Evolutionary conservation across 208 protist genomes (phyloP).

Genomic region (Leishmania mexicana): DNA sequence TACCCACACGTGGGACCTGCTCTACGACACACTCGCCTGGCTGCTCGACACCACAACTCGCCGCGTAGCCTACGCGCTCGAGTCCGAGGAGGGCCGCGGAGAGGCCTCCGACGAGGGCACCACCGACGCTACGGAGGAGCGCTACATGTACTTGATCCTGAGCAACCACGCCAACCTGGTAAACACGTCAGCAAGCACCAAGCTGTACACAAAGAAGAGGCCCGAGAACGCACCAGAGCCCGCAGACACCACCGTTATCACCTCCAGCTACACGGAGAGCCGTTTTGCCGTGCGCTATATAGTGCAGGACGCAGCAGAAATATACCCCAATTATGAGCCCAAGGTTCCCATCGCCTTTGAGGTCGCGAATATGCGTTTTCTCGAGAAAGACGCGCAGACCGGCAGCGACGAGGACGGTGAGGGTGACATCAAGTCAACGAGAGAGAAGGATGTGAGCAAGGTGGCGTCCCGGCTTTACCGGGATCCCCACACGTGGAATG

Average conservation of each 20-base stretch:
- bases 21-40: constrained; percentile 37
- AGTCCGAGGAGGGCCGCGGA: background rate
- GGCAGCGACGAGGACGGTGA: constrained; percentile 1
- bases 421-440: background rate
- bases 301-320: constrained; percentile 24
- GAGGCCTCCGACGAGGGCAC: background rate
- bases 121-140: background rate
- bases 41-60: constrained; percentile 23
- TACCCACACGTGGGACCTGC: constrained; percentile 31
- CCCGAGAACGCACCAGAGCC: constrained; percentile 5
- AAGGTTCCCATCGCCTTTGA: constrained; percentile 24
- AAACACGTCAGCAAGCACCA: constrained; percentile 24
- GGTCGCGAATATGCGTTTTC: constrained; percentile 19
- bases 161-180: constrained; percentile 39
- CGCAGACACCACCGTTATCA: background rate
- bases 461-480: constrained; percentile 29
- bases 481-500: constrained; percentile 36
- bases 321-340: constrained; percentile 33
- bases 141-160: constrained; percentile 28
- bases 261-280: constrained; percentile 30
- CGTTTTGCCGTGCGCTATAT: constrained; percentile 35
- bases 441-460: constrained; percentile 4
- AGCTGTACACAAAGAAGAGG: constrained; percentile 13
- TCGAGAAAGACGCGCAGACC: constrained; percentile 15
- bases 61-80: constrained; percentile 22